A percentile compares a stretch with the other conserved stretches of the same genome.
Conservation (phyloP, 2,329 filamentous ascomycete genomes). For the Botrytis tulipae region DNA sequence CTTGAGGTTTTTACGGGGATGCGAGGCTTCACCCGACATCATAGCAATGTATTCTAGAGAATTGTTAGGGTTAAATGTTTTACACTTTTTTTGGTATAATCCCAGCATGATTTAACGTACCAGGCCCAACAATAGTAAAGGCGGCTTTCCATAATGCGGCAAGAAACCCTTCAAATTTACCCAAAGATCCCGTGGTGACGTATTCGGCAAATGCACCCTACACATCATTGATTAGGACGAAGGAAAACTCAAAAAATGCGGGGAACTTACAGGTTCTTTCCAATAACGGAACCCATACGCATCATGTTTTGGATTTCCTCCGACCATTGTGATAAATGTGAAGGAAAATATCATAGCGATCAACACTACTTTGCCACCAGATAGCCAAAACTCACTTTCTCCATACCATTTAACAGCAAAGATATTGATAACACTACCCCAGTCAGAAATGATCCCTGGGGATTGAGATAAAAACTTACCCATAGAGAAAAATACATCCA, state of each 20-base stretch:
- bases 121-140: slow-evolving; percentile 42
- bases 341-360: slow-evolving; percentile 52
- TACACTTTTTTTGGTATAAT: not conserved
- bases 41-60: slow-evolving; percentile 54
- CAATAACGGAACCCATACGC: slow-evolving; percentile 70
- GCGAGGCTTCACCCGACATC: slow-evolving; percentile 67
- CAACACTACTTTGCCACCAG: slow-evolving; percentile 42
- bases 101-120: slow-evolving; percentile 46
- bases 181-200: slow-evolving; percentile 61
- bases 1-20: slow-evolving; percentile 62
- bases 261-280: slow-evolving; percentile 46
- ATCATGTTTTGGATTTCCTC: slow-evolving; percentile 69
- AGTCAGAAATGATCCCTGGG: slow-evolving; percentile 8
- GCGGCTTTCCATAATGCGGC: slow-evolving; percentile 51
- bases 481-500: slow-evolving; percentile 44
- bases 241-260: not conserved
- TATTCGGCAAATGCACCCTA: slow-evolving; percentile 62
- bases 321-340: slow-evolving; percentile 71
- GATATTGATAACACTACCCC: slow-evolving; percentile 54
- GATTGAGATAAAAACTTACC: slow-evolving; percentile 43
- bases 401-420: slow-evolving; percentile 66
- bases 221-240: not conserved
- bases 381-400: slow-evolving; percentile 70
- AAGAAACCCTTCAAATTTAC: slow-evolving; percentile 67
- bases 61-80: not conserved